Evolutionary conservation across 2,329 filamentous ascomycete species (phyloP), one percentile per base, ranked within the genome.

Genomic region (Incumbomyces lentus): DNA sequence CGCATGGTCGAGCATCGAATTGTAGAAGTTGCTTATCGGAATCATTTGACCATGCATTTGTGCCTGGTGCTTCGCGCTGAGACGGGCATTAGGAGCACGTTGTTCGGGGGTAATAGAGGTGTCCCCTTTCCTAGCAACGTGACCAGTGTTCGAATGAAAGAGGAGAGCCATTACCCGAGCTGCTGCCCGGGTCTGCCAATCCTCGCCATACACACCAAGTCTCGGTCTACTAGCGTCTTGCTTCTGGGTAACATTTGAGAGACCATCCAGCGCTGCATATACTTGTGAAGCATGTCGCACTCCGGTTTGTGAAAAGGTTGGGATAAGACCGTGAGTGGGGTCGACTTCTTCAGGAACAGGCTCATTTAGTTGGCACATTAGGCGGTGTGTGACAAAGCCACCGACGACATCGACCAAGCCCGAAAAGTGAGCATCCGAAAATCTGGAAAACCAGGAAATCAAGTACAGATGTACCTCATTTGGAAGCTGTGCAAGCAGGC

Each of bases 171-270:
- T 82, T 2, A 93, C 79, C 55, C 82, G 81, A 2, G 86, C 82
- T 6, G 84, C 84, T 10, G 85, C 85, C 61, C 80, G 84, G 47
- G 94, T 78, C 63, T 95, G 88, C 89, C 89, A 95, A 59, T 95
- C 89, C 49, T 90, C 85, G 16, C 75, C 73, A 60, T 92, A 93
- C 0, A 79, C 66, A 1, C 79, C 72, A 8, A 72, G 64, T 39
- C 64, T 62, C 6, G 72, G 65, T 38, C 64, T 62, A 8, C 8
- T 26, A 22, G 69, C 66, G 34, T 68, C 66, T 44, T 76, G 76
- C 16, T 69, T 62, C 58, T 74, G 78, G 59, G 76, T 79, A 10
- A 70, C 66, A 13, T 56, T 47, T n/a, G 46, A 17, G 19, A 60
- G 50, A 52, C 68, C 61, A 60, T 68, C 81, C 14, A 93, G 72